phyloP scores from a whole-genome alignment of 148 eudicot genomes.

The Heliamphora exappendiculata region DNA sequence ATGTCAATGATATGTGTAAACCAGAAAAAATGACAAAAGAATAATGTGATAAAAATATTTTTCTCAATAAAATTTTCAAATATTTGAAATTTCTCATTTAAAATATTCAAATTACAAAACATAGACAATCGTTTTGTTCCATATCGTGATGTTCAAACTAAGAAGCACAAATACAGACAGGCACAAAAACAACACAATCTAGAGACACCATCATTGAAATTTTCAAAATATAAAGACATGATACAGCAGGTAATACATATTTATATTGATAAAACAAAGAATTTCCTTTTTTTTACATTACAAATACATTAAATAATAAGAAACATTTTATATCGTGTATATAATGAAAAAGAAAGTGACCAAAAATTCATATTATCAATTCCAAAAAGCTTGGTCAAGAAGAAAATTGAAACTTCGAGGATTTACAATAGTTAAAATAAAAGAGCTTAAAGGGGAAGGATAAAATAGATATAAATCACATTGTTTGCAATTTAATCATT shows the following conservation, averaged over 20 bases:
- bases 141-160: no score
- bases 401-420: background rate
- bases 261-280: no score
- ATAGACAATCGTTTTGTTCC: no score
- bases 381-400: background rate
- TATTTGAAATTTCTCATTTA: background rate
- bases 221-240: background rate
- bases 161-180: no score
- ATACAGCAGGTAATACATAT: no score
- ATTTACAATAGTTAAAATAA: background rate
- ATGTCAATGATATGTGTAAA: background rate
- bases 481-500: background rate
- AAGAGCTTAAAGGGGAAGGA: constrained; percentile 2
- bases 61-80: background rate
- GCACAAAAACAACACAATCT: background rate
- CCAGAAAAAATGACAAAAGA: background rate
- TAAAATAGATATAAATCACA: background rate
- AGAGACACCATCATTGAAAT: background rate
- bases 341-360: background rate
- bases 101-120: no score
- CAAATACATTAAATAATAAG: background rate
- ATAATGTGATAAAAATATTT: background rate
- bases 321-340: background rate
- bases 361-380: background rate
- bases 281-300: background rate